Evolutionary conservation across 2,329 filamentous ascomycete species (phyloP), one percentile per base, ranked within the genome.

Genomic region (Harringtonia lauricola): DNA sequence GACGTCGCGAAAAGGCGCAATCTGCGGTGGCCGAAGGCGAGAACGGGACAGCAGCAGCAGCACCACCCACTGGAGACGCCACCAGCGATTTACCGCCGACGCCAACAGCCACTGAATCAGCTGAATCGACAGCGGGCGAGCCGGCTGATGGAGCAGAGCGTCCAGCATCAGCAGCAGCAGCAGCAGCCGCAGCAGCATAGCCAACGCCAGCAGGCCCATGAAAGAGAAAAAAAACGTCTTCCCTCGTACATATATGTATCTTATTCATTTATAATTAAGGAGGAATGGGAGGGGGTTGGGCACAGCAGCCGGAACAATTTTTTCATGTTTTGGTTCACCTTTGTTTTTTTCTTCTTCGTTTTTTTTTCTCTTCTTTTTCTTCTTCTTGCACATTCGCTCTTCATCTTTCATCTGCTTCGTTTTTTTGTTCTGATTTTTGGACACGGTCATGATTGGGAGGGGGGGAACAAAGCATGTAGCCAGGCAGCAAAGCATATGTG

Each of bases 1-100:
- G 83, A 49, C 68, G 86, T 52, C 68, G 84, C 50, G 76, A 83
- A 47, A 81, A 76, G 55, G 70, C 72, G 10, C 61, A 63, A 13
- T 57, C 62, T 15, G 67, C 58, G 36, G 48, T 46, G 14, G 47
- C 49, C 40, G 55, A 66, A 77, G 51, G 68, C 79, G 54, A 68
- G 79, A 51, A 28, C n/a, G 7, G 12, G 17, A 14, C 37, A 3
- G 68, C 68, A 7, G 58, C 58, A 4, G 53, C 56, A 26, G 66
- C 46, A 46, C 36, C 9, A 47, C 44, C n/a, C n/a, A n/a, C 15
- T 12, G 9, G 8, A 10, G 51, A 50, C 17, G 52, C 44, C 10
- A 24, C 42, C n/a, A n/a, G n/a, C n/a, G n/a, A n/a, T n/a, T n/a
- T 17, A 42, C 36, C 10, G 24, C 7, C 24, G 24, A 39, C 36